Conservation (phyloP, 2,329 filamentous ascomycete genomes). For the Phyllosticta citribraziliensis region DNA sequence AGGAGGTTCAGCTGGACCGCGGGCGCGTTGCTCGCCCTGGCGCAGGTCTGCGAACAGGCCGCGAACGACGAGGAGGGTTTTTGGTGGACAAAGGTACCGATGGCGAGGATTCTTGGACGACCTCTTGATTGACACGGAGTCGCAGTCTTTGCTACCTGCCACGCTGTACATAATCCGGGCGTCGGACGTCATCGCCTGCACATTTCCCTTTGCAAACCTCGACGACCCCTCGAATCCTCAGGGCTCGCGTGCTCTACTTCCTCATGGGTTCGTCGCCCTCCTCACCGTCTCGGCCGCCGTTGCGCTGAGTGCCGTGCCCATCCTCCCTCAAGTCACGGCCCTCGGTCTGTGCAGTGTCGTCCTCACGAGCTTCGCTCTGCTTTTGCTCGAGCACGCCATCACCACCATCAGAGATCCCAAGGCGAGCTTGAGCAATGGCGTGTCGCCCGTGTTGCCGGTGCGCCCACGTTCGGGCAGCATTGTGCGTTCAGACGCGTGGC, state of each 20-base stretch:
- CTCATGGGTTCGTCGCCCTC: not conserved
- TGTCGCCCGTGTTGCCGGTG: slow-evolving; percentile 1
- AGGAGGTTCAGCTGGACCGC: slow-evolving; percentile 28
- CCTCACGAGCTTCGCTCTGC: slow-evolving; percentile 30
- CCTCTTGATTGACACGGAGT: slow-evolving; percentile 6
- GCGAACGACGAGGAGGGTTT: slow-evolving; percentile 34
- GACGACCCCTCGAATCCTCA: slow-evolving; percentile 16
- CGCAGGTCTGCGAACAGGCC: slow-evolving; percentile 34
- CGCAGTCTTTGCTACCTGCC: slow-evolving; percentile 26
- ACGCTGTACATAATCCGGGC: slow-evolving; percentile 23
- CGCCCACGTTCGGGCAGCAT: slow-evolving; percentile 7
- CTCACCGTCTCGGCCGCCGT: slow-evolving; percentile 7
- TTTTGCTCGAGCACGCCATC: slow-evolving; percentile 30
- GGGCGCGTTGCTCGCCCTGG: slow-evolving; percentile 32
- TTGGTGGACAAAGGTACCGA: slow-evolving; percentile 36
- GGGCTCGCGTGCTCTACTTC: not conserved
- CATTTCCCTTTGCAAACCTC: slow-evolving; percentile 16
- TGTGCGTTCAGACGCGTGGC: slow-evolving; percentile 6
- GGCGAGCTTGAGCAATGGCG: slow-evolving; percentile 7
- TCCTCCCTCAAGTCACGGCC: slow-evolving; percentile 13
- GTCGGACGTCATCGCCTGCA: slow-evolving; percentile 12
- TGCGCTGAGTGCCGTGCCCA: slow-evolving; percentile 1
- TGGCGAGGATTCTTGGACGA: not conserved
- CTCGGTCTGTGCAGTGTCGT: slow-evolving; percentile 35
- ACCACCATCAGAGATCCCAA: slow-evolving; percentile 16